Base-by-base conservation (phyloP, 2,329 filamentous ascomycete genomes). In the Fusarium pilosicola region DNA sequence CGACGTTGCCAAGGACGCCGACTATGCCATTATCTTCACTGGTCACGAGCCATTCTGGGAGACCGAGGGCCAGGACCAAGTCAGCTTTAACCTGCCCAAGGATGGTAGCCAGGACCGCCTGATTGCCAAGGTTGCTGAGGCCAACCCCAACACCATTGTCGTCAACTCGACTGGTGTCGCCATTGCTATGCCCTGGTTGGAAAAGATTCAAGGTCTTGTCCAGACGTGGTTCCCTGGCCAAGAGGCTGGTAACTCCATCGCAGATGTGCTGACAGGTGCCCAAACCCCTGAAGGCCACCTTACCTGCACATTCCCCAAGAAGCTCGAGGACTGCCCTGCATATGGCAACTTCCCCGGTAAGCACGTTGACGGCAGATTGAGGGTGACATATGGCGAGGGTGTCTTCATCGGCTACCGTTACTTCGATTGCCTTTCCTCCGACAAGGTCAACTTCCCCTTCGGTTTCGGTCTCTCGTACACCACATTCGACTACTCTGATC, bases 151-250 rank as follows among this genome's bases (percentile, higher is more conserved):
- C 44, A 87, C 89, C 14, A 86, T 89, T 10, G 86, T 92, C 13
- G 87, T 92, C 22, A 88, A 91, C 76, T 91, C 91, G 45, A 91
- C 90, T 1, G 91, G 91, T 60, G 90, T 90, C 0, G 89, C 91
- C 5, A 82, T 90, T n/a, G 84, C 86, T 1, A 86, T 90, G 87
- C 88, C 88, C 4, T 90, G 88, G 88, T 79, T 86, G 6, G 78
- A 83, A 44, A 77, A 85, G 41, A 84, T 92, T 24, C 88, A 88
- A n/a, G 90, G 88, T 32, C 87, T 92, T 44, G 76, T 92, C 8
- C 90, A 88, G 78, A 86, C 88, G n/a, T 93, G 91, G 90, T 93
- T 91, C 77, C 89, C 90, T 63, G 91, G 91, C 10, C 91, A 93
- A 76, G 91, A 93, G 81, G 88, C 88, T 42, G 91, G 91, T 7